Conservation (phyloP, 1,284 basidiomycete species). For the Microbotryum scabiosae region DNA sequence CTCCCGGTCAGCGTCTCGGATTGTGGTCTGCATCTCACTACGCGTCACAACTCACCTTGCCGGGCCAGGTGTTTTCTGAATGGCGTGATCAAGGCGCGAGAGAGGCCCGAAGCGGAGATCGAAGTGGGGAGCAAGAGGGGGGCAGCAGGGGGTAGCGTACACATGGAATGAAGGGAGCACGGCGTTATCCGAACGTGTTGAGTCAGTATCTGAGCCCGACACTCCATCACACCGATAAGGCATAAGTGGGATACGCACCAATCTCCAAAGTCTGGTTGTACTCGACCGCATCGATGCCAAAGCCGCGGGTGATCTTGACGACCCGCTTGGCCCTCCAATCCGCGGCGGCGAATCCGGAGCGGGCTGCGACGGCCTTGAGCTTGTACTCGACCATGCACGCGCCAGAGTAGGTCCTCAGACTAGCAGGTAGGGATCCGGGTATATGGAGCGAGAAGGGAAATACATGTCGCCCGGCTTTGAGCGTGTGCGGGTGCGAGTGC, state of each 20-base stretch:
- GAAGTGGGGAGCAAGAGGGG: too few species aligned
- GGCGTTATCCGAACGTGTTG: not conserved
- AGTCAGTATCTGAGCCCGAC: not conserved
- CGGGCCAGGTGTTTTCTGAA: constrained; percentile 84
- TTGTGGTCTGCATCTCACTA: too few species aligned
- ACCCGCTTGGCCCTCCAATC: constrained; percentile 59
- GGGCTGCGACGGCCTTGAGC: constrained; percentile 68
- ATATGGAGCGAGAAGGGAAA: constrained; percentile 84
- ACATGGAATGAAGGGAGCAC: too few species aligned
- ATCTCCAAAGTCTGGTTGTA: constrained; percentile 87
- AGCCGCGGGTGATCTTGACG: constrained; percentile 62
- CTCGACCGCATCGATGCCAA: constrained; percentile 73
- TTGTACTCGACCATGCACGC: constrained; percentile 69
- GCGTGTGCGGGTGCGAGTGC: constrained; percentile 61
- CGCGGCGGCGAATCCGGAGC: constrained; percentile 54
- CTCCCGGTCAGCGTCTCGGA: not conserved
- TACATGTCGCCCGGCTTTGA: constrained; percentile 71
- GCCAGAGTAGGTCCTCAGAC: constrained; percentile 52
- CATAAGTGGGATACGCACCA: too few species aligned
- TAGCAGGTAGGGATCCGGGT: constrained; percentile 72
- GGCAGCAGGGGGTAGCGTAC: too few species aligned
- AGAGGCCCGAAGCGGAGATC: too few species aligned
- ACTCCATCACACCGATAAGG: not conserved
- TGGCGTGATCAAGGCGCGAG: not conserved
- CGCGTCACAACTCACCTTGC: constrained; percentile 70